These are phyloP conservation scores for Hemisphaericaspora lyxosophila DNA, from an alignment of 1,139 yeast genomes.

Conservation along the genomic window DNA sequence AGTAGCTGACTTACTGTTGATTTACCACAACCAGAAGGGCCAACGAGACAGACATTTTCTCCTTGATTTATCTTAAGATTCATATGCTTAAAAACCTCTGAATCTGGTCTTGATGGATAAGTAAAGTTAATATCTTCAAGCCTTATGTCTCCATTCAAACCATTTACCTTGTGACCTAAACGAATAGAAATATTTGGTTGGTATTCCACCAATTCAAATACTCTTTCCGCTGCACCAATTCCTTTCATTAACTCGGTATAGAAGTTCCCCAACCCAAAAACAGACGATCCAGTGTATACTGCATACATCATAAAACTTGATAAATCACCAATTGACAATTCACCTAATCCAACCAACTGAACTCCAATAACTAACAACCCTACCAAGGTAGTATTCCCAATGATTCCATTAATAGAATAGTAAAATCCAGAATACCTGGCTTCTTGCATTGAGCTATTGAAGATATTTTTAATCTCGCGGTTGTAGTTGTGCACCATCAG, in stretches of 20 bases:
- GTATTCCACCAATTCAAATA: conserved; percentile 83
- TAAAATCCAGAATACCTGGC: conserved; percentile 77
- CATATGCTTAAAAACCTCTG: conserved; percentile 63
- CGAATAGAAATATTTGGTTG: conserved; percentile 67
- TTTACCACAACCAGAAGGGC: conserved; percentile 95
- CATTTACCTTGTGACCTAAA: conserved; percentile 48
- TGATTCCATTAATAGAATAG: conserved; percentile 72
- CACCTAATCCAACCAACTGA: conserved; percentile 66
- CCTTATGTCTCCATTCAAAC: conserved; percentile 45
- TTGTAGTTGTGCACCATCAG: conserved; percentile 51
- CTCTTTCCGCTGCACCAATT: conserved; percentile 90
- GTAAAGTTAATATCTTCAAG: conserved; percentile 69
- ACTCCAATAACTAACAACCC: conserved; percentile 82
- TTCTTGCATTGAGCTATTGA: conserved; percentile 72
- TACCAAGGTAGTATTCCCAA: conserved; percentile 79
- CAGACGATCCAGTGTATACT: conserved; percentile 86
- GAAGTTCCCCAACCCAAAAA: conserved; percentile 85
- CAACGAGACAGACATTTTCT: conserved; percentile 89
- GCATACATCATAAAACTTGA: conserved; percentile 94
- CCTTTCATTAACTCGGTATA: conserved; percentile 96
- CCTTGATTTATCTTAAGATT: conserved; percentile 74
- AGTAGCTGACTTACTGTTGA: conserved; percentile 83
- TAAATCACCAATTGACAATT: conserved; percentile 80
- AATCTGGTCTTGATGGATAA: conserved; percentile 85
- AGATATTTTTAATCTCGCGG: conserved; percentile 70